Conservation (phyloP, 2,329 filamentous ascomycete genomes). For the Mycosphaerella sp. region DNA sequence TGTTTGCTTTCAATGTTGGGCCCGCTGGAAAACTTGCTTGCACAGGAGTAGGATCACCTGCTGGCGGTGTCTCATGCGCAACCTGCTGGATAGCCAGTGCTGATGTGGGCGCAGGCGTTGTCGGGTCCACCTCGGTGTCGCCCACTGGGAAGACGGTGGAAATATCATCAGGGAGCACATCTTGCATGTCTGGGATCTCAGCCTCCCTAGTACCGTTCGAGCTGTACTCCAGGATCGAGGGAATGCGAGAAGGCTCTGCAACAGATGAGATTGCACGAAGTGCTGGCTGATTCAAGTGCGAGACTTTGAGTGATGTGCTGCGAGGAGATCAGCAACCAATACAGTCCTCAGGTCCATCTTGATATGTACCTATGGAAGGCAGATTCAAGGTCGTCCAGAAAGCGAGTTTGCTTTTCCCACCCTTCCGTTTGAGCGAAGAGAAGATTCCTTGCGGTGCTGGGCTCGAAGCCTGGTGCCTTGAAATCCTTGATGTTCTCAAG, state of each 20-base stretch:
- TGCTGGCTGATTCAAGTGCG: constrained; percentile 14
- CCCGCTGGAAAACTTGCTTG: background rate
- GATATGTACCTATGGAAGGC: constrained; percentile 37
- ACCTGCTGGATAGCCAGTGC: background rate
- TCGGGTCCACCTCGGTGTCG: constrained; percentile 3
- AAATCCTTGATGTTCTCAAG: constrained; percentile 37
- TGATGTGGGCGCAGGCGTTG: constrained; percentile 7
- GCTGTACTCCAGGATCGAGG: constrained; percentile 11
- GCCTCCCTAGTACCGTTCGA: background rate
- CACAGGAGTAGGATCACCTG: background rate
- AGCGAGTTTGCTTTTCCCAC: constrained; percentile 35
- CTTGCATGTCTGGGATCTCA: constrained; percentile 1
- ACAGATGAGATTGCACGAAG: constrained; percentile 1
- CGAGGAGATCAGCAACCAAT: constrained; percentile 6
- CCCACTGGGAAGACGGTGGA: background rate
- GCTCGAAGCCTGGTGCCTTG: constrained; percentile 39
- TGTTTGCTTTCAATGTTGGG: constrained; percentile 2
- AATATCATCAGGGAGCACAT: background rate
- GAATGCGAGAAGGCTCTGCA: constrained; percentile 9
- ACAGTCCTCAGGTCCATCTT: background rate
- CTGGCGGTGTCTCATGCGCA: background rate
- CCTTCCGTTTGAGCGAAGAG: constrained; percentile 35
- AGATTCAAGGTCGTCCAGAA: constrained; percentile 32
- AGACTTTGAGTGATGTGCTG: constrained; percentile 21
- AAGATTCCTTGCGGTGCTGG: constrained; percentile 28